phyloP scores from a whole-genome alignment of 345 rosid genomes.

The Acer saccharum region DNA sequence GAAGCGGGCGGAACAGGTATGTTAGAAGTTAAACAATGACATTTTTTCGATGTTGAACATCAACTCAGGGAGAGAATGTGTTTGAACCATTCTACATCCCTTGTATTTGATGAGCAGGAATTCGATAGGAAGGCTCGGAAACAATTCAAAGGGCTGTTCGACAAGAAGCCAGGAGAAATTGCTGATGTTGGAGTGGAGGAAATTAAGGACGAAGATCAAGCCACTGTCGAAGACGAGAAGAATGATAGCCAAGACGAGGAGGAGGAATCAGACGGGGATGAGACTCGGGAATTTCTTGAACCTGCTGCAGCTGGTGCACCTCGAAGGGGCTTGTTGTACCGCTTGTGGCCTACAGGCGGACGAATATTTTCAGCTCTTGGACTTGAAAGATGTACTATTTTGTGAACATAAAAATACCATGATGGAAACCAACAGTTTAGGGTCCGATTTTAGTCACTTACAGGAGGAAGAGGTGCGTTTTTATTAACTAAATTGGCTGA shows the following conservation, averaged over 20 bases:
- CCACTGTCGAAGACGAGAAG: constrained; percentile 19
- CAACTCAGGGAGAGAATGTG: neutral
- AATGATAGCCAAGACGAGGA: constrained; percentile 21
- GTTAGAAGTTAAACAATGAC: constrained; percentile 5
- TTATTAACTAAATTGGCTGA: neutral
- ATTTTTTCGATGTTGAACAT: neutral
- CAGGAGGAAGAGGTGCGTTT: neutral
- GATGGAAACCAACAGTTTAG: neutral
- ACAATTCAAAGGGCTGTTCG: constrained; percentile 92
- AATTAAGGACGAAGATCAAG: constrained; percentile 23
- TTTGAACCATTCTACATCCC: neutral
- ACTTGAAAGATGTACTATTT: constrained; percentile 49
- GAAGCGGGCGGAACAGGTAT: constrained; percentile 81
- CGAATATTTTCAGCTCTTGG: constrained; percentile 45
- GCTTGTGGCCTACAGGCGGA: constrained; percentile 51
- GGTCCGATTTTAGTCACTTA: neutral
- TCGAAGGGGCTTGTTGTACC: constrained; percentile 41
- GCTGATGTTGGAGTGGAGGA: constrained; percentile 42
- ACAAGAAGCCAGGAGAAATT: constrained; percentile 96
- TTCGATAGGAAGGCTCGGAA: constrained; percentile 71
- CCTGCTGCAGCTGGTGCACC: constrained; percentile 30
- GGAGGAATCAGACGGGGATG: constrained; percentile 19
- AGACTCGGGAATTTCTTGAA: constrained; percentile 26
- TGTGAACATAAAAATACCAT: constrained; percentile 27
- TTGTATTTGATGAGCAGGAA: constrained; percentile 49